Base-by-base conservation (phyloP, 176 grass and related monocot genomes). In the Canna indica region DNA sequence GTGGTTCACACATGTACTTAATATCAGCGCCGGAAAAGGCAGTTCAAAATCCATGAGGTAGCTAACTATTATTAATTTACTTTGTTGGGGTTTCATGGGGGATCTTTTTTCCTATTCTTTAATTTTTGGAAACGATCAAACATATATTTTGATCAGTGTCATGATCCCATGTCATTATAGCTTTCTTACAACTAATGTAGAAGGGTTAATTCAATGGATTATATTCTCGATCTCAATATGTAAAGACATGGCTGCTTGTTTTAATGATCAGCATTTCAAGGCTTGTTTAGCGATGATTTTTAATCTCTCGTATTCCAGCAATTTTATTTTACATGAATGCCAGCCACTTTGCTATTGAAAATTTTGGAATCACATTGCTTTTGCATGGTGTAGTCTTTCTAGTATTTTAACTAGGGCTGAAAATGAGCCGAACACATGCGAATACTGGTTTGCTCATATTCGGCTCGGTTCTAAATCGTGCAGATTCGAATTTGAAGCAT, bases 31-130 rank as follows among this genome's bases (percentile, higher is more conserved):
- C 20, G 12, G 17, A 66, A 66, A n/a, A n/a, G 18, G 29, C 35
- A 39, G 2, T 60, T 60, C 15, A 32, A 1, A n/a, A 29, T 66
- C 63, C 22, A 66, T 16, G 24, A 38, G 20, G 22, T 18, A 25
- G 29, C 22, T 66, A 66, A 25, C 34, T 63, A 32, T 66, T 5
- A 34, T 66, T 39, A 17, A 20, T 39, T 26, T 24, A 24, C 7
- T 66, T 20, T 66, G 22, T 25, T 7, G 17, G 63, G 63, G n/a
- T n/a, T 17, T n/a, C 34, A 38, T 35, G 63, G 22, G 63, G 7
- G 17, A 66, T 66, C 63, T 32, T 66, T 66, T 41, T 22, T 66
- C 20, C 18, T 25, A 66, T 66, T 39, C 35, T 66, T 66, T 66
- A 18, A 38, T 66, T 66, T 12, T 39, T 33, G 34, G 63, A 25